Conservation (phyloP, 768 basidiomycete species). For the Macrocybe gigantea region DNA sequence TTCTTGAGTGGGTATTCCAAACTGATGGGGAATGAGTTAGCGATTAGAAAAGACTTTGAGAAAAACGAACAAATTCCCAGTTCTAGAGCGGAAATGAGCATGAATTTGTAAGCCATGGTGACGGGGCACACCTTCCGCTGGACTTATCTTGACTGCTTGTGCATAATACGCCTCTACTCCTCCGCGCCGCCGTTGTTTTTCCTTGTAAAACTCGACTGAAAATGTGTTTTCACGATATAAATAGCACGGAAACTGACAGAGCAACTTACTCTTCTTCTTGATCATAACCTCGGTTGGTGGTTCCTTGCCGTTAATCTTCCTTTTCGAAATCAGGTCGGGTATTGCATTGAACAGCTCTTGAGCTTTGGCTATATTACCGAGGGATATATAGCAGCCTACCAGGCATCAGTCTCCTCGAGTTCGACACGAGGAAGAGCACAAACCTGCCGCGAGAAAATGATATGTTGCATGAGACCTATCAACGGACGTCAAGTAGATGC, state of each 20-base stretch:
- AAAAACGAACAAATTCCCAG: constrained; percentile 57
- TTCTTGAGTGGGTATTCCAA: constrained; percentile 74
- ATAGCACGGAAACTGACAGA: neutral
- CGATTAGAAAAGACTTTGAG: neutral
- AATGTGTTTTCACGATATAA: neutral
- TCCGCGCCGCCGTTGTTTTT: constrained; percentile 53
- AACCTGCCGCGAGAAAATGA: constrained; percentile 64
- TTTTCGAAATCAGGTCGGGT: constrained; percentile 52
- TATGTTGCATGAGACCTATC: neutral
- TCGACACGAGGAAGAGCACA: constrained; percentile 6
- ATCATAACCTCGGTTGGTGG: constrained; percentile 75
- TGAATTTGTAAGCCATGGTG: neutral
- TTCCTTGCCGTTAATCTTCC: constrained; percentile 60
- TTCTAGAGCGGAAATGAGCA: constrained; percentile 31
- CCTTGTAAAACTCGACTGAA: constrained; percentile 69
- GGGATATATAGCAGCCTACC: constrained; percentile 56
- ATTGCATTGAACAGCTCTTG: constrained; percentile 56
- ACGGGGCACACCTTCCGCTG: constrained; percentile 56
- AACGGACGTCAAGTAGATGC: neutral
- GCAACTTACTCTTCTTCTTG: constrained; percentile 60
- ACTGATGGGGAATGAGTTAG: constrained; percentile 31
- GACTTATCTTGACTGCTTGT: constrained; percentile 55
- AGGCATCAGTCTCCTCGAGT: neutral
- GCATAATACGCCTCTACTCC: constrained; percentile 47
- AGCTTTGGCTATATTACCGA: constrained; percentile 51